These are phyloP conservation scores for Teratosphaeria zuluensis DNA, from an alignment of 2,329 filamentous ascomycete genomes.

Conservation along the genomic window DNA sequence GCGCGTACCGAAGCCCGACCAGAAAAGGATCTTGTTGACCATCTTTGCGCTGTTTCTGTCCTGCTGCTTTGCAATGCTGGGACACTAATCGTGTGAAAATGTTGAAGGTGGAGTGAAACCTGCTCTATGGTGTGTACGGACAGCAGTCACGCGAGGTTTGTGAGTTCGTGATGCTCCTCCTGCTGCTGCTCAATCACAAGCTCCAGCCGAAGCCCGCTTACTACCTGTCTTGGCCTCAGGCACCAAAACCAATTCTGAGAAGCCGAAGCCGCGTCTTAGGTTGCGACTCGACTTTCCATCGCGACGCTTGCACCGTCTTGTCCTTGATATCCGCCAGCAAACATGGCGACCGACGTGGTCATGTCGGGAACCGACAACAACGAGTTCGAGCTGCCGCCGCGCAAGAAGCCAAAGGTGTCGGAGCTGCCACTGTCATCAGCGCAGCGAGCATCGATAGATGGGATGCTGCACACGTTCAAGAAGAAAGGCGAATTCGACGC, in stretches of 20 bases:
- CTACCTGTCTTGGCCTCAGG: not conserved
- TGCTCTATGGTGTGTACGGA: not conserved
- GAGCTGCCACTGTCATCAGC: slow-evolving; percentile 65
- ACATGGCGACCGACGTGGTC: slow-evolving; percentile 15
- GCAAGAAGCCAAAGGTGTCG: slow-evolving; percentile 59
- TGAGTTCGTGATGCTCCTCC: not conserved
- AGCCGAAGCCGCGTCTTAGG: not conserved
- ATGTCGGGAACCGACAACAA: slow-evolving; percentile 11
- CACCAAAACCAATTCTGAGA: not conserved
- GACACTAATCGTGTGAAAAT: not conserved
- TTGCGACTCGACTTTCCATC: not conserved
- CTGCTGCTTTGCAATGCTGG: not conserved
- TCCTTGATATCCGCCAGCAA: not conserved
- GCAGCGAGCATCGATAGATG: slow-evolving; percentile 65
- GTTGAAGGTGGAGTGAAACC: not conserved
- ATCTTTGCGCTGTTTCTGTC: slow-evolving; percentile 17
- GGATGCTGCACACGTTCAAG: slow-evolving; percentile 70
- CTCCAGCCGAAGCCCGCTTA: not conserved
- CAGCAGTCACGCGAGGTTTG: not conserved
- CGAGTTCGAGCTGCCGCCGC: slow-evolving; percentile 25
- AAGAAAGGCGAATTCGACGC: slow-evolving; percentile 77
- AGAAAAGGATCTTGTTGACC: slow-evolving; percentile 61
- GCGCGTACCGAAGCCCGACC: slow-evolving; percentile 78
- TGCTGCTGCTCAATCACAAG: not conserved
- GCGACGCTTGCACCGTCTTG: not conserved